Base-by-base conservation (phyloP, 768 basidiomycete genomes). In the Lactifluus echinatus region DNA sequence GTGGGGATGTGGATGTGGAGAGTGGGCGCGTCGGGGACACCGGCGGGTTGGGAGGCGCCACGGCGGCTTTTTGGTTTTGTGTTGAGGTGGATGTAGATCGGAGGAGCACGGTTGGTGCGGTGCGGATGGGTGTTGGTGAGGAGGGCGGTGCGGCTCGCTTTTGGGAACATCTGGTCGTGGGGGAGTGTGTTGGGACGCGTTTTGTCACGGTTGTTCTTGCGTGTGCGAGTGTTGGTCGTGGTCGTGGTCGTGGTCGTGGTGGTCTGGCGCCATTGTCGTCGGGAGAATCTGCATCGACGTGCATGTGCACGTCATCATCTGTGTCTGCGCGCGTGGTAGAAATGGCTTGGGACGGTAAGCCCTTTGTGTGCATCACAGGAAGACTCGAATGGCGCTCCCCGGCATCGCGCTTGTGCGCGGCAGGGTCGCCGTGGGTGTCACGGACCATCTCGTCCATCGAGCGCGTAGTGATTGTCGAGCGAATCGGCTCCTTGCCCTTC, bases 401-500 rank as follows among this genome's bases (percentile, higher is more conserved):
- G 1, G 46, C 8, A 4, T 28, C 31, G 3, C 14, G 24, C 4
- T 23, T 12, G 8, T 36, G 19, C 33, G 19, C 11, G 8, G 43
- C n/a, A 11, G 49, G 8, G 31, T 53, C 40, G 6, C 40, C 36
- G 40, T 48, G n/a, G 57, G 19, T 54, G 46, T 19, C 47, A 15
- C 2, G 54, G 40, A n/a, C n/a, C n/a, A n/a, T n/a, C 17, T 49
- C 56, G n/a, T 57, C 45, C 45, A 42, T 46, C 23, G 48, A 44
- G 15, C 42, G 48, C 42, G 55, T 23, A 24, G 11, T n/a, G 23
- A 26, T 28, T 17, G 33, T 28, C 2, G 28, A 29, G 29, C 44
- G n/a, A 29, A 28, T 10, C 23, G 51, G 46, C 17, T 31, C 56
- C 17, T 54, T 54, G 10, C 52, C 57, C 33, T 54, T 59, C n/a